Conservation (phyloP, 148 eudicot genomes). For the Rhododendron williamsianum region DNA sequence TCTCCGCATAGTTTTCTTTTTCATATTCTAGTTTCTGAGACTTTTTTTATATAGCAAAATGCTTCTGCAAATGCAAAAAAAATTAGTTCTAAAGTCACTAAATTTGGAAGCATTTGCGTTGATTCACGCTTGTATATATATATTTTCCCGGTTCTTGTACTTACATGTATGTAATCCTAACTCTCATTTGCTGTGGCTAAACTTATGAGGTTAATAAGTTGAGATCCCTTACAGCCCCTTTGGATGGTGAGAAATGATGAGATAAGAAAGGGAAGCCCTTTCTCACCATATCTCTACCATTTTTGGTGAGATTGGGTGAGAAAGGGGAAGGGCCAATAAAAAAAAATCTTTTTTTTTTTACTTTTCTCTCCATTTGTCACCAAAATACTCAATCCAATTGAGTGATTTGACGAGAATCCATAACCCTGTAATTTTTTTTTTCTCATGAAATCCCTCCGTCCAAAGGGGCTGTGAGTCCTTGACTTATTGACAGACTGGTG, state of each 20-base stretch:
- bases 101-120: constrained; percentile 3
- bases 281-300: no score
- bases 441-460: no score
- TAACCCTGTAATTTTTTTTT: no score
- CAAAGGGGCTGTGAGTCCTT: not conserved
- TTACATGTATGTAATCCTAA: not conserved
- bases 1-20: constrained; percentile 10
- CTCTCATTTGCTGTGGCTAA: not conserved
- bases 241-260: no score
- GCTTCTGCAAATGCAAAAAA: not conserved
- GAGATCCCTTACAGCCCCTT: not conserved
- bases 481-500: not conserved
- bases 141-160: not conserved
- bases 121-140: not conserved
- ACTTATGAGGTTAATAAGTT: not conserved
- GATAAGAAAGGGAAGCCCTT: no score
- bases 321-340: no score
- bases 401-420: no score
- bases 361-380: no score
- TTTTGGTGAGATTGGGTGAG: no score
- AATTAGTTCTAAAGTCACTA: not conserved
- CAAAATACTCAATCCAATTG: no score
- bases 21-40: not conserved
- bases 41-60: not conserved
- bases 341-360: no score